These are phyloP conservation scores for Ramaria rubella DNA, from an alignment of 768 basidiomycete species.

Conservation along the genomic window DNA sequence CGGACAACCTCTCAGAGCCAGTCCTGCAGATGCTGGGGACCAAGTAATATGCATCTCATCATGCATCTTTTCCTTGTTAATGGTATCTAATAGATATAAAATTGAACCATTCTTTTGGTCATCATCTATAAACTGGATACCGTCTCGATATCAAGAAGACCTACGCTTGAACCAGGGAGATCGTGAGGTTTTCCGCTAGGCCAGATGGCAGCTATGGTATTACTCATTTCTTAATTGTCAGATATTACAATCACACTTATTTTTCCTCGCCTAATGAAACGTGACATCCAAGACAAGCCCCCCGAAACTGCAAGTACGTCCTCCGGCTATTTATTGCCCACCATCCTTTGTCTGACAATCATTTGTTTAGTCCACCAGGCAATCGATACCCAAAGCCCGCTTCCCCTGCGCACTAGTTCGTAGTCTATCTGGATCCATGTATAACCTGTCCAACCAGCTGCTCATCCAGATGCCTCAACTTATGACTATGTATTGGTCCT, in stretches of 20 bases:
- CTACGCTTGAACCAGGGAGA: conserved; percentile 36
- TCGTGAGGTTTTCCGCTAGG: conserved; percentile 40
- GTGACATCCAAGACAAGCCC: neutral
- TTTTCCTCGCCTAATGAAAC: conserved; percentile 34
- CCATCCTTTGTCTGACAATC: neutral
- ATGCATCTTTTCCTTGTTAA: neutral
- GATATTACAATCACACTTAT: conserved; percentile 55
- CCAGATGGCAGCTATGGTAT: conserved; percentile 23
- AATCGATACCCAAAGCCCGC: conserved; percentile 48
- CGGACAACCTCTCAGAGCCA: conserved; percentile 42
- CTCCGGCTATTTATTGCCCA: neutral
- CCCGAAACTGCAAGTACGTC: neutral
- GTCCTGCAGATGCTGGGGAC: conserved; percentile 53
- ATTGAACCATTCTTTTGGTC: conserved; percentile 64
- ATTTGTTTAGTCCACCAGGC: conserved; percentile 18
- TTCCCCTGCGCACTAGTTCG: conserved; percentile 23
- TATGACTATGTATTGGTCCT: neutral
- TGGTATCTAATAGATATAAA: conserved; percentile 32
- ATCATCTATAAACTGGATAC: conserved; percentile 60
- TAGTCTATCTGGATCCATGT: neutral
- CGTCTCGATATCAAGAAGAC: conserved; percentile 56
- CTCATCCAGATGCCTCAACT: neutral
- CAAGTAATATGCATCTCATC: conserved; percentile 28
- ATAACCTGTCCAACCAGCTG: neutral
- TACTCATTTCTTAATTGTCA: conserved; percentile 16